Evolutionary conservation across 2,329 filamentous ascomycete species (phyloP).

Genomic region (Karstenula rhodostoma): DNA sequence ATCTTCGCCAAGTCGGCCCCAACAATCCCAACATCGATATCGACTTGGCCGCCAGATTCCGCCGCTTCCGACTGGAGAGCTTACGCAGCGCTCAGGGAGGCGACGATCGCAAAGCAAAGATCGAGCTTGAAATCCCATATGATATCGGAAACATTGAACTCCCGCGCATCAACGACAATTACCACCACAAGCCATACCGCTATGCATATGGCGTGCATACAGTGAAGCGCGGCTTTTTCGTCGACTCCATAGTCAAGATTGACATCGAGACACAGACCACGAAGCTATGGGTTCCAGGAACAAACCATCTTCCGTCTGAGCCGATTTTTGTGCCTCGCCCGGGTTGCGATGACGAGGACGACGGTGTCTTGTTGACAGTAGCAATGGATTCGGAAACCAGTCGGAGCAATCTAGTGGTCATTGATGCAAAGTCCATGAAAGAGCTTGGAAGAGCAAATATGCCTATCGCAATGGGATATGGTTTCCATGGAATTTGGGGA

Average conservation of each 20-base stretch:
- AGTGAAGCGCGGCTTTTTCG: constrained; percentile 16
- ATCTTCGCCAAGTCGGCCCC: constrained; percentile 9
- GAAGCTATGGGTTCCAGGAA: constrained; percentile 3
- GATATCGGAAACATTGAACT: constrained; percentile 16
- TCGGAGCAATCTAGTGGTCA: constrained; percentile 13
- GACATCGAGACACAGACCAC: constrained; percentile 15
- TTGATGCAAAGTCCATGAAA: constrained; percentile 17
- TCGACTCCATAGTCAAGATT: constrained; percentile 19
- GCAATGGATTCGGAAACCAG: constrained; percentile 13
- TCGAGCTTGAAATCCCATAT: constrained; percentile 9
- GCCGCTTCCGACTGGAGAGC: constrained; percentile 12
- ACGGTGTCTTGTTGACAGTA: constrained; percentile 14
- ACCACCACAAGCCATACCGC: constrained; percentile 15
- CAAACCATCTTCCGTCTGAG: constrained; percentile 14
- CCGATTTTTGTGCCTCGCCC: constrained; percentile 17
- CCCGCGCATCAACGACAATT: constrained; percentile 17
- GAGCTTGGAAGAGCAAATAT: constrained; percentile 17
- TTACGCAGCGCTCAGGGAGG: neutral
- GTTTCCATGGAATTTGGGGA: constrained; percentile 18
- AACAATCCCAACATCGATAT: constrained; percentile 2
- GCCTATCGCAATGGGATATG: constrained; percentile 19
- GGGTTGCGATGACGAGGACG: constrained; percentile 13
- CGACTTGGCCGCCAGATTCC: constrained; percentile 6
- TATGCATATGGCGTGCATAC: constrained; percentile 19
- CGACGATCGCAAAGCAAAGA: neutral